These are phyloP conservation scores for Ophiosphaerella korrae DNA, from an alignment of 2,329 filamentous ascomycete genomes.

Conservation along the genomic window DNA sequence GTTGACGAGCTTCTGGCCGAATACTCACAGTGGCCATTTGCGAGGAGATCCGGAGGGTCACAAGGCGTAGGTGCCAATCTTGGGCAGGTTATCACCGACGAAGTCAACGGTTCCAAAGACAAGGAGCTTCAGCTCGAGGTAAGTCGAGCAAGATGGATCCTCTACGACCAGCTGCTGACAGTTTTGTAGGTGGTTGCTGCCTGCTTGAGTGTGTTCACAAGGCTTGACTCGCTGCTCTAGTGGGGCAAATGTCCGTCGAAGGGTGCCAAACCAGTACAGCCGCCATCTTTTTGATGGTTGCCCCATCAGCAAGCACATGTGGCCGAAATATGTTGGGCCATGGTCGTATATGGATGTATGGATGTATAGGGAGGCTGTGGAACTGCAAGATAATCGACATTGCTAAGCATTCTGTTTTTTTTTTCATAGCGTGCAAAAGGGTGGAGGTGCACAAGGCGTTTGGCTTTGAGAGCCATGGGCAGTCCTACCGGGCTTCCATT, in stretches of 20 bases:
- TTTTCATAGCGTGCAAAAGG: slow-evolving; percentile 33
- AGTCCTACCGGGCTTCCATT: not conserved
- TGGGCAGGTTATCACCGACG: slow-evolving; percentile 83
- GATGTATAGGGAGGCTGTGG: slow-evolving; percentile 11
- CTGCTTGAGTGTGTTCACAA: slow-evolving; percentile 95
- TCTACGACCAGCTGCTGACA: slow-evolving; percentile 23
- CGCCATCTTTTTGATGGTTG: not conserved
- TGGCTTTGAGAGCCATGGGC: slow-evolving; percentile 15
- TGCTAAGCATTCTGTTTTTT: slow-evolving; percentile 16
- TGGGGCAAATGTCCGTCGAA: not conserved
- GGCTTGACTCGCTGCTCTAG: slow-evolving; percentile 90
- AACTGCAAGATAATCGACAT: slow-evolving; percentile 7
- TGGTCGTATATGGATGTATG: slow-evolving; percentile 9
- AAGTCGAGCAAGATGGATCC: slow-evolving; percentile 34
- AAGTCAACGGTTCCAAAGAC: slow-evolving; percentile 84
- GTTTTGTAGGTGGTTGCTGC: slow-evolving; percentile 75
- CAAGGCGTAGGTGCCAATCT: slow-evolving; percentile 91
- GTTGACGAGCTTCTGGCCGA: slow-evolving; percentile 95
- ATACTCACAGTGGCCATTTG: slow-evolving; percentile 98
- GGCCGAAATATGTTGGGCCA: slow-evolving; percentile 6
- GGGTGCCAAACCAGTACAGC: not conserved
- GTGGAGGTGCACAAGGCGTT: slow-evolving; percentile 30
- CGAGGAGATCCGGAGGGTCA: slow-evolving; percentile 73
- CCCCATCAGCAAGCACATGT: not conserved
- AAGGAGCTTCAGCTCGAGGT: slow-evolving; percentile 97